Conservation (phyloP, 257 asterid species). For the Solanum phureja region DNA sequence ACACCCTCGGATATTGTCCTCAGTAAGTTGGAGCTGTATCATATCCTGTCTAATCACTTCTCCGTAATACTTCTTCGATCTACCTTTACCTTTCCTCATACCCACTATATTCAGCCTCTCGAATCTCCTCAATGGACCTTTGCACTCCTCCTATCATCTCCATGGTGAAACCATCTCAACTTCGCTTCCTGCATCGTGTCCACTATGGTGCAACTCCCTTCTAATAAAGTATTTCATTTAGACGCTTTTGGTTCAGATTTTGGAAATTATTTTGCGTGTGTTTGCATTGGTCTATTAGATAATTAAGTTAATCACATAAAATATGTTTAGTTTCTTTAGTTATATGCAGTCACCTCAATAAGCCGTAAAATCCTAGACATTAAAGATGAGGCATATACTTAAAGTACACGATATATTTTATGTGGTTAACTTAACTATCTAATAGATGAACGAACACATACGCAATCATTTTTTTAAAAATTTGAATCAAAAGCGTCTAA, state of each 20-base stretch:
- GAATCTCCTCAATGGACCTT: neutral
- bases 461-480: neutral
- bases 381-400: neutral
- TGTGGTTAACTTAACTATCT: neutral
- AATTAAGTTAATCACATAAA: neutral
- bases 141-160: neutral
- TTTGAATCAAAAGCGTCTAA: neutral
- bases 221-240: neutral
- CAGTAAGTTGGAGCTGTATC: fast-evolving
- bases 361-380: neutral
- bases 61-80: neutral
- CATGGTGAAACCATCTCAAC: neutral
- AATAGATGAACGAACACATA: neutral
- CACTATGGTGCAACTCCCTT: neutral
- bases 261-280: neutral
- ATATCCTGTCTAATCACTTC: neutral
- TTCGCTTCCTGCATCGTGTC: neutral
- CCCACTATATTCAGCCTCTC: neutral
- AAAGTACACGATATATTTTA: no score
- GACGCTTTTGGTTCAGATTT: no score
- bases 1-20: no score
- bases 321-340: no score
- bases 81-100: neutral
- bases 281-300: neutral
- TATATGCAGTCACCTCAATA: neutral